phyloP scores from a whole-genome alignment of 257 asterid species.

The Solanum commersonii region DNA sequence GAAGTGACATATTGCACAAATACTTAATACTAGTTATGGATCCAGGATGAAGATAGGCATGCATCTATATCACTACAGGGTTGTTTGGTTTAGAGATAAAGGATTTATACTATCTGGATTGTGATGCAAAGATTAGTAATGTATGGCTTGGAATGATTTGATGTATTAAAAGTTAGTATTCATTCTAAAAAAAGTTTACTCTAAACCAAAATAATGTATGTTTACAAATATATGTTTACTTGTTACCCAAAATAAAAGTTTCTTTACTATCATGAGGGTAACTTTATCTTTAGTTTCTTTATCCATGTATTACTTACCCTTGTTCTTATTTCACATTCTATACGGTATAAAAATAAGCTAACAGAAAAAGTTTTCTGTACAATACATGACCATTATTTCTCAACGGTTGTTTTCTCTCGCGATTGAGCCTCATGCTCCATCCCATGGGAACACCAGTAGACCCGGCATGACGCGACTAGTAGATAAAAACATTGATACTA shows the following conservation, averaged over 20 bases:
- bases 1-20: not conserved
- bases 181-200: not conserved
- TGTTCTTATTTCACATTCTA: too few species aligned
- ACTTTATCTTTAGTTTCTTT: not conserved
- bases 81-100: not conserved
- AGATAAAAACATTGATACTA: not conserved
- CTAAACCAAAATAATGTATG: too few species aligned
- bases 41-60: not conserved
- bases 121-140: not conserved
- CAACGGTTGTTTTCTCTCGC: too few species aligned
- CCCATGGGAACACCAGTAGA: too few species aligned
- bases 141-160: not conserved
- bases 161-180: not conserved
- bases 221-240: not conserved
- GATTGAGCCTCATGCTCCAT: too few species aligned
- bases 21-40: not conserved
- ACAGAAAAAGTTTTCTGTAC: too few species aligned
- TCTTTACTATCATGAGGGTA: not conserved
- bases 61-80: not conserved
- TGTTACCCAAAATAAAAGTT: not conserved
- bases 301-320: not conserved
- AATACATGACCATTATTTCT: too few species aligned
- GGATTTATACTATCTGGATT: not conserved
- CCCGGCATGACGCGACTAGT: too few species aligned
- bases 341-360: too few species aligned